phyloP scores from a whole-genome alignment of 2,329 filamentous ascomycete species.

The Chaetomium strumarium region DNA sequence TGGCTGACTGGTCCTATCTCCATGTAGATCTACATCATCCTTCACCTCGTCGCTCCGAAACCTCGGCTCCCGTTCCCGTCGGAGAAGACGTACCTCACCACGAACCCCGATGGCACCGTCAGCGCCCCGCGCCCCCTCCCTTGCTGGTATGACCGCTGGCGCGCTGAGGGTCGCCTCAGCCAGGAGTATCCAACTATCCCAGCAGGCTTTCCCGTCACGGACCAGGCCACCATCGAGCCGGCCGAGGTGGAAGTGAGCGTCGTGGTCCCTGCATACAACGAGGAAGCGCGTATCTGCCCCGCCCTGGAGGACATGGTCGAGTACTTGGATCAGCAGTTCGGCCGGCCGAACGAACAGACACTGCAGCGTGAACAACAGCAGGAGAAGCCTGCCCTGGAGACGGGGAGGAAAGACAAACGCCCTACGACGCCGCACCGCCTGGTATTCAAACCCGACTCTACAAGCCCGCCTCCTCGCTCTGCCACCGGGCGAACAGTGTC shows the following conservation, averaged over 20 bases:
- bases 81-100: constrained; percentile 81
- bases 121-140: constrained; percentile 53
- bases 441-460: constrained; percentile 34
- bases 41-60: constrained; percentile 72
- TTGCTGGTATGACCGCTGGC: constrained; percentile 81
- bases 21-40: constrained; percentile 50
- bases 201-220: constrained; percentile 34
- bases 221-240: constrained; percentile 59
- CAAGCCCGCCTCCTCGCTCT: constrained; percentile 27
- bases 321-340: constrained; percentile 75
- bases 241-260: constrained; percentile 83
- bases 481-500: background rate
- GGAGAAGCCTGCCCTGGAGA: constrained; percentile 22
- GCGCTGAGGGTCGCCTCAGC: constrained; percentile 51
- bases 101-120: constrained; percentile 55
- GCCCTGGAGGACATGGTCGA: constrained; percentile 88
- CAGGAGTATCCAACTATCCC: constrained; percentile 34
- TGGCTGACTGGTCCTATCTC: background rate
- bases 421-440: constrained; percentile 31
- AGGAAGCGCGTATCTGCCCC: constrained; percentile 72
- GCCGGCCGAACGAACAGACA: constrained; percentile 36
- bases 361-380: constrained; percentile 12
- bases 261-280: constrained; percentile 93
- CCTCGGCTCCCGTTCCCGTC: constrained; percentile 68
- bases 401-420: constrained; percentile 18